Percentiles rank a stretch among this genome's conserved stretches.
phyloP scores from a whole-genome alignment of 2,329 filamentous ascomycete genomes.

The Rutstroemia sp. region DNA sequence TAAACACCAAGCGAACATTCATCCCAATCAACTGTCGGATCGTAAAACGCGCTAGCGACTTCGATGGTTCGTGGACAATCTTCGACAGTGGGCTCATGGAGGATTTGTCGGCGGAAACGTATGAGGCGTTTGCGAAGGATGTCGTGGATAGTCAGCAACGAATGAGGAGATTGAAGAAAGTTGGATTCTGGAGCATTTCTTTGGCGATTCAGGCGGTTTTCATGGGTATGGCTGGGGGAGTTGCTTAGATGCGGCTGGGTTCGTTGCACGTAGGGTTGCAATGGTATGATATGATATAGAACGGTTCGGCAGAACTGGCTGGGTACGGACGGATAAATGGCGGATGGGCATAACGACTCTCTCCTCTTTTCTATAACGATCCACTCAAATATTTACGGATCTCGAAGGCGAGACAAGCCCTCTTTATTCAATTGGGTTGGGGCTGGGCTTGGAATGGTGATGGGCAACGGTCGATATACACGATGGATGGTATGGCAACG shows the following conservation, averaged over 20 bases:
- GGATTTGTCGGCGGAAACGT: slow-evolving; percentile 87
- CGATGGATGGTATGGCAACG: too few relatives aligned
- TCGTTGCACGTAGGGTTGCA: background rate
- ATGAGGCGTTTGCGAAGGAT: slow-evolving; percentile 86
- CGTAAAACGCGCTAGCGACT: slow-evolving; percentile 81
- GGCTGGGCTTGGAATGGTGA: too few relatives aligned
- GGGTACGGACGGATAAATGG: background rate
- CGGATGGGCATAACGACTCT: background rate
- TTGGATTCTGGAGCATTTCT: slow-evolving; percentile 92
- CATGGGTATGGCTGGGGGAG: slow-evolving; percentile 85
- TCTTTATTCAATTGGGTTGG: too few relatives aligned
- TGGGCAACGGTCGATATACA: too few relatives aligned
- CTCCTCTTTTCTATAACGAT: background rate
- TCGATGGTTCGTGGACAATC: slow-evolving; percentile 91
- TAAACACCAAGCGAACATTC: slow-evolving; percentile 90
- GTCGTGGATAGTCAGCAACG: slow-evolving; percentile 84
- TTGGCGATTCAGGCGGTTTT: slow-evolving; percentile 89
- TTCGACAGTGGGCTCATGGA: slow-evolving; percentile 93
- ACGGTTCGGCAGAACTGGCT: background rate
- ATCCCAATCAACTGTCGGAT: slow-evolving; percentile 94
- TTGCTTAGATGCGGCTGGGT: slow-evolving; percentile 36
- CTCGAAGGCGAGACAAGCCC: too few relatives aligned
- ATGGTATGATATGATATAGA: background rate
- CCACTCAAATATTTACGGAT: too few relatives aligned
- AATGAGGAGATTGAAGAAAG: slow-evolving; percentile 83